Evolutionary conservation across 179 eudicot species (phyloP).

Genomic region (Silene noctiflora): DNA sequence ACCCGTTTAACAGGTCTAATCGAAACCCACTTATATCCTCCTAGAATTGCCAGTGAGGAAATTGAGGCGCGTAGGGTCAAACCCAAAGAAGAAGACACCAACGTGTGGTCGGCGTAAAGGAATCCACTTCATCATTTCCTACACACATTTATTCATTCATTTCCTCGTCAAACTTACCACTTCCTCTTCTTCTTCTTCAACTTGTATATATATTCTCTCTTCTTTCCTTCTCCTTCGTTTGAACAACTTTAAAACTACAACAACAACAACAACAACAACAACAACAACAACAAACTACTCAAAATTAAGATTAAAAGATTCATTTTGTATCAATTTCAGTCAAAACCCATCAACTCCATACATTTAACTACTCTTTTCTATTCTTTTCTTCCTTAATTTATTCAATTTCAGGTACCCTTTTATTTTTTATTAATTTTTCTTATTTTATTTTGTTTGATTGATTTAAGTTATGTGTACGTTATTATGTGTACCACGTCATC

Average conservation of each 20-base stretch:
- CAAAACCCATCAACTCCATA: neutral
- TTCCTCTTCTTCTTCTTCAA: neutral
- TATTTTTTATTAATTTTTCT: neutral
- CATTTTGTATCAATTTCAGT: neutral
- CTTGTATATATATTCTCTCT: slow-evolving; percentile 16
- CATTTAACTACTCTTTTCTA: neutral
- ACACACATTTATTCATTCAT: neutral
- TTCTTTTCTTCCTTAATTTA: neutral
- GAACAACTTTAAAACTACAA: neutral
- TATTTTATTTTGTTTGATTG: too few relatives aligned
- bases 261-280: too few relatives aligned
- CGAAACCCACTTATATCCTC: too few relatives aligned
- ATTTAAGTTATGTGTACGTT: too few relatives aligned
- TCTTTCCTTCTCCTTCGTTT: neutral
- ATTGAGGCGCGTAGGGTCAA: neutral
- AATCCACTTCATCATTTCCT: neutral
- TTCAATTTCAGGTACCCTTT: too few relatives aligned
- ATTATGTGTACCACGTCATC: too few relatives aligned
- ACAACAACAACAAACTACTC: too few relatives aligned
- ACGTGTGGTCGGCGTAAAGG: slow-evolving; percentile 34
- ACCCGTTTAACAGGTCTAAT: too few relatives aligned
- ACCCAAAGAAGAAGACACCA: neutral
- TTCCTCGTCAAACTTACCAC: neutral
- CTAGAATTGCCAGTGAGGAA: too few relatives aligned
- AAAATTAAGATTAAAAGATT: neutral